Conservation (phyloP, 2,329 filamentous ascomycete species). For the Lecanicillium sp. region DNA sequence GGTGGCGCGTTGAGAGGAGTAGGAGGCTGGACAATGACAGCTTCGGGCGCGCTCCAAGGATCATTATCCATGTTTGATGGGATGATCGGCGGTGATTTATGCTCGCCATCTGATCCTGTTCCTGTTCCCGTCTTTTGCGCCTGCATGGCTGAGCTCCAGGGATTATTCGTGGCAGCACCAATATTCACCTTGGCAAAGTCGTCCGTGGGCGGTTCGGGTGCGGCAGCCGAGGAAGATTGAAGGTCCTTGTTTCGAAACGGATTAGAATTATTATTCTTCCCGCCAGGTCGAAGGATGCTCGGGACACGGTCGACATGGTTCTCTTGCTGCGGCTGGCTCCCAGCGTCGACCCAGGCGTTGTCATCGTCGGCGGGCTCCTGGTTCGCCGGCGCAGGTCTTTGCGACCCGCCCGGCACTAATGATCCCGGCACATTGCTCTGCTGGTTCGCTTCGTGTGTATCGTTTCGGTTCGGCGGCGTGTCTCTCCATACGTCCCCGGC, state of each 20-base stretch:
- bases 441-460: background rate
- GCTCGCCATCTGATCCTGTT: constrained; percentile 2
- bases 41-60: constrained; percentile 17
- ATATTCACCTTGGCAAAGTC: constrained; percentile 35
- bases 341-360: background rate
- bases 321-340: background rate
- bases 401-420: too few relatives aligned
- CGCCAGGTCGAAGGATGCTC: constrained; percentile 18
- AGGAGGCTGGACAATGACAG: constrained; percentile 25
- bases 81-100: constrained; percentile 9
- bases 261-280: constrained; percentile 36
- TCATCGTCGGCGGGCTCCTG: background rate
- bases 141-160: constrained; percentile 23
- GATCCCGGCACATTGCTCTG: background rate
- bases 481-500: background rate
- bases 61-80: constrained; percentile 20
- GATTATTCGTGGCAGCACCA: constrained; percentile 30
- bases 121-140: constrained; percentile 7
- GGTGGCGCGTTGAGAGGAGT: constrained; percentile 22
- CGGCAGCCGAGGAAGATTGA: constrained; percentile 16
- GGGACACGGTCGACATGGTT: background rate
- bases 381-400: background rate
- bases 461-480: background rate
- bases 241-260: constrained; percentile 44
- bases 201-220: constrained; percentile 22